Base-by-base conservation (phyloP, 2,329 filamentous ascomycete genomes). In the Trichophyton simii region DNA sequence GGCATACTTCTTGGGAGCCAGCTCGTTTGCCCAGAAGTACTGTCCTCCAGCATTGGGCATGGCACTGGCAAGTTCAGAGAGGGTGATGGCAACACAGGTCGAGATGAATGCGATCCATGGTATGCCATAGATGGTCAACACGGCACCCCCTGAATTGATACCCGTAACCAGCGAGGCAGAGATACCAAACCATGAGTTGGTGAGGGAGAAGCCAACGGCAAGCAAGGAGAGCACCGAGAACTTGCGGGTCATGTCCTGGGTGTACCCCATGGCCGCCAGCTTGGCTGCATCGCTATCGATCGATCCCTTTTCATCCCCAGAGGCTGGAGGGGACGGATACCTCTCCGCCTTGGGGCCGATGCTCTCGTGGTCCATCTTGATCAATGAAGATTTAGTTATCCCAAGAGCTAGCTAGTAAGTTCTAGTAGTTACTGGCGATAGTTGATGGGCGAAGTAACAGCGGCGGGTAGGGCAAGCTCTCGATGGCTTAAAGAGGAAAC, bases 121-220 rank as follows among this genome's bases (percentile, higher is more conserved):
- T 66, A 79, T 74, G 11, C 79, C 79, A 65, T 80, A 80, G 61
- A 80, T 73, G 62, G 79, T 75, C 60, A 80, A 71, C 0, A 79
- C 66, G 1, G 78, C 76, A 0, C 79, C 78, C 20, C 78, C 78
- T 8, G 76, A 78, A 44, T 76, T 79, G 71, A 81, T 79, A 34
- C 78, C 78, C 0, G 78, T 79, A 62, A 79, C 72, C 63, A 80
- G 65, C 3, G 76, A 77, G 7, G 77, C 76, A 0, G 77, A 78
- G 59, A 81, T 79, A 58, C 76, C 78, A 63, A 78, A 79, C 78
- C 78, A 80, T 0, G 77, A 78, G 63, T 80, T 80, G 31, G 78
- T 79, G 60, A 81, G 73, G 7, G 76, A 78, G 66, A 79, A 80
- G 8, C 78, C 77, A 11, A 79, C 76, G n/a, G 77, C 78, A 2